Percentiles rank a stretch among this genome's conserved stretches.
Conservation (phyloP, 2,329 filamentous ascomycete genomes). For the Exserohilum rostratum region DNA sequence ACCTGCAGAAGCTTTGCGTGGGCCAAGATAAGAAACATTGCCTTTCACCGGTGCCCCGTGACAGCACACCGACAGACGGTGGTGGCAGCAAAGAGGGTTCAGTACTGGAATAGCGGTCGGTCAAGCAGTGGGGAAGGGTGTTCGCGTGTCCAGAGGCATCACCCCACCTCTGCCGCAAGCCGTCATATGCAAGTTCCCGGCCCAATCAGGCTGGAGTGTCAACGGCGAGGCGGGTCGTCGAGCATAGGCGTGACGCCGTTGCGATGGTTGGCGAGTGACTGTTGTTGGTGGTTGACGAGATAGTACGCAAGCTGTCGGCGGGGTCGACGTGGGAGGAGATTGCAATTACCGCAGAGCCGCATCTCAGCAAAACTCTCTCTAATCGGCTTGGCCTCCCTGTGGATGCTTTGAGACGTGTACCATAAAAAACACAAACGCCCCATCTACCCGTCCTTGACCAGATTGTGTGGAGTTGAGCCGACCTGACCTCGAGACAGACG, state of each 20-base stretch:
- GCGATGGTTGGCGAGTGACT: constrained; percentile 10
- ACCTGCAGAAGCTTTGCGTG: constrained; percentile 8
- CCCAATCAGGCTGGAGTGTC: constrained; percentile 9
- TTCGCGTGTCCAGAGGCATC: constrained; percentile 10
- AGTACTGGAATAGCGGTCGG: constrained; percentile 20
- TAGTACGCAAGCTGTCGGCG: background rate
- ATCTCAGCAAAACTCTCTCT: background rate
- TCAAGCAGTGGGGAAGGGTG: constrained; percentile 14
- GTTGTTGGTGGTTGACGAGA: constrained; percentile 4
- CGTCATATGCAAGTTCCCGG: constrained; percentile 10
- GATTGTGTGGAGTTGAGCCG: background rate
- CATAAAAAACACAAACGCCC: constrained; percentile 1
- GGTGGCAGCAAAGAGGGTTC: background rate
- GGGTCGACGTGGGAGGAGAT: background rate
- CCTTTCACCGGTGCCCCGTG: background rate
- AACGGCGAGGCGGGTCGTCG: constrained; percentile 1
- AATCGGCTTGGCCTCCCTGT: background rate
- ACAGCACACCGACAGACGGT: constrained; percentile 18
- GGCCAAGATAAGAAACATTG: constrained; percentile 1
- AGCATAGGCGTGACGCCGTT: constrained; percentile 4
- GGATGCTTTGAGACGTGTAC: background rate
- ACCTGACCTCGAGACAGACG: background rate
- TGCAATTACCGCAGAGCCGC: constrained; percentile 20
- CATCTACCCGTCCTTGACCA: background rate
- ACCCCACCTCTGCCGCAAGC: constrained; percentile 14